Conservation (phyloP, 208 protist species). For the Trichomonas gallinae region DNA sequence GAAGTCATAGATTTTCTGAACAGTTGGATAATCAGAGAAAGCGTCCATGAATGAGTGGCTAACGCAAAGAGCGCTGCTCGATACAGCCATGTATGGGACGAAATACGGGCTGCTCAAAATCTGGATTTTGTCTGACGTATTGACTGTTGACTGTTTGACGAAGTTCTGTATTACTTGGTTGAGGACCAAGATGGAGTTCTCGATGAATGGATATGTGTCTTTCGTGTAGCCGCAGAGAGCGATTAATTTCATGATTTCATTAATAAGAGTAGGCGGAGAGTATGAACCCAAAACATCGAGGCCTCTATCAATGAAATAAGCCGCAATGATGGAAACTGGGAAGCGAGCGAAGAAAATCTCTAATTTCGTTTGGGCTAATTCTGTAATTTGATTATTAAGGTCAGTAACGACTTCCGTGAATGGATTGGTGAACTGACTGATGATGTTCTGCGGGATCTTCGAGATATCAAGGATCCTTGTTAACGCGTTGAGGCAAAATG, state of each 20-base stretch:
- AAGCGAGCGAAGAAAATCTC: background rate
- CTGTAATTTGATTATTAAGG: background rate
- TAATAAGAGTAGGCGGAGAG: background rate
- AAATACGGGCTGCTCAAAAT: background rate
- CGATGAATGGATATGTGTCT: background rate
- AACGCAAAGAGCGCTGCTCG: background rate
- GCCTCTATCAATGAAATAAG: background rate
- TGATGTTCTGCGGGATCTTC: background rate
- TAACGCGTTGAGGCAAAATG: background rate
- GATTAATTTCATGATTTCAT: background rate
- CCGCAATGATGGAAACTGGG: background rate
- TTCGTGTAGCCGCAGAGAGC: background rate
- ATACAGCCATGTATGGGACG: background rate
- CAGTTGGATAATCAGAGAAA: background rate
- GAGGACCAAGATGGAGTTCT: background rate
- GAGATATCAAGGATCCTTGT: background rate
- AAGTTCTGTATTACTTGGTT: background rate
- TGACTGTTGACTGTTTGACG: background rate
- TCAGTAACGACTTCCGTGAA: background rate
- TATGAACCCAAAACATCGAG: background rate
- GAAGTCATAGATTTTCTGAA: background rate
- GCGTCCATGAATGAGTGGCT: background rate
- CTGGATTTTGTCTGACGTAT: background rate
- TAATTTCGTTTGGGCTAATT: background rate
- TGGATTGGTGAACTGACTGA: background rate